Base-by-base conservation (phyloP, 331 rosid genomes). In the Malus hybrid region DNA sequence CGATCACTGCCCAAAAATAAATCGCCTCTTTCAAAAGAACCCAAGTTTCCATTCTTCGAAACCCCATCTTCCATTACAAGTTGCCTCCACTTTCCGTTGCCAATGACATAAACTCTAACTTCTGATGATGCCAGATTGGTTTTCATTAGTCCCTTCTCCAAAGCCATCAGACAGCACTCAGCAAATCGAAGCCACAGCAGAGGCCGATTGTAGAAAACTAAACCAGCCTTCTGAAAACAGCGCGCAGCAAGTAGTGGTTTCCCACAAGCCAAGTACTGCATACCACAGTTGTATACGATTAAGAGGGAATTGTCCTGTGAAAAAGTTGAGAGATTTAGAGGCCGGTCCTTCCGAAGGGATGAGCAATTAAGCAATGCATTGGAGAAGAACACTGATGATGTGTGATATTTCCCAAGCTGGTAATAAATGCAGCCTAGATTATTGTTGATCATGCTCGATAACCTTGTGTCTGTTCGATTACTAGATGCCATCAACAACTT, bases 101-200 rank as follows among this genome's bases (percentile, higher is more conserved):
- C 99, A 83, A 89, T 82, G 54, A 95, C 96, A 83, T 79, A 76
- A 79, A 89, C 90, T 78, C 87, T 86, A 77, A 90, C 66, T 74
- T 90, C 97, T 76, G 90, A 85, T 65, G 86, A 79, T 52, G 75
- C 74, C 52, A 8, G 48, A 77, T 70, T 71, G 71, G 86, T 73
- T 80, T 83, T 88, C 62, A 88, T 70, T 14, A 90, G 79, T 64
- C 97, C 99, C 82, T 85, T 90, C 80, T 87, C 93, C 65, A 86
- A 79, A 82, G 97, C 99, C 99, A 95, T 87, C 79, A 95, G 86
- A 88, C 98, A 95, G 91, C 98, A 92, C 63, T 95, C 98, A 7
- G 98, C 89, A 61, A 95, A 86, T 54, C 99, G 91, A 74, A 95
- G 97, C 99, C 98, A 95, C 88, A 95, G 83, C 63, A 95, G 85